Percentiles rank a stretch among this genome's conserved stretches.
phyloP scores from a whole-genome alignment of 768 basidiomycete species.

The Candolleomyces eurysporus region DNA sequence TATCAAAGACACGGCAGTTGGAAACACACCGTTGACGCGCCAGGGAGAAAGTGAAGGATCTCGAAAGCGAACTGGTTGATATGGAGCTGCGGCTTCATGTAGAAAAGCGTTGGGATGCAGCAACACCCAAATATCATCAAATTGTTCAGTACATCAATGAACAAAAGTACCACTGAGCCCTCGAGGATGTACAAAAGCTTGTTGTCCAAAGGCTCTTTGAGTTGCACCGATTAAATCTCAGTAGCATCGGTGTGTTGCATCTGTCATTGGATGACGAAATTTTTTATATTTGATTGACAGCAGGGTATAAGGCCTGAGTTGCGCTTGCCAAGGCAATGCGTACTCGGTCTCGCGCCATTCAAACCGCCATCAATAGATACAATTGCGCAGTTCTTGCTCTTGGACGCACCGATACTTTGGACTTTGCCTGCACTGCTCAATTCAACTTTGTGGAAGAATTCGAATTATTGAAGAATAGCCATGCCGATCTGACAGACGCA shows the following conservation, averaged over 20 bases:
- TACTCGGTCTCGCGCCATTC: constrained; percentile 27
- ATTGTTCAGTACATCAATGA: constrained; percentile 6
- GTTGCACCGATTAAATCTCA: constrained; percentile 35
- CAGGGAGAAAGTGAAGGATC: not conserved
- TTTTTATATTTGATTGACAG: not conserved
- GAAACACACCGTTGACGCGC: constrained; percentile 4
- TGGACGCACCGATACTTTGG: constrained; percentile 15
- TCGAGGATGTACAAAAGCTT: constrained; percentile 32
- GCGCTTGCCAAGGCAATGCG: constrained; percentile 33
- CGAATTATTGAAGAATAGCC: constrained; percentile 26
- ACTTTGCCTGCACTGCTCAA: constrained; percentile 18
- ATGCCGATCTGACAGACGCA: constrained; percentile 23
- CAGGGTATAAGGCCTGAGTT: constrained; percentile 33
- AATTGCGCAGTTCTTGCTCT: constrained; percentile 24
- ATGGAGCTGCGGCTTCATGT: not conserved
- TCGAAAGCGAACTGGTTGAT: not conserved
- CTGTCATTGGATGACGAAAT: not conserved
- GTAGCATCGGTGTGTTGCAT: constrained; percentile 27
- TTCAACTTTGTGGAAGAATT: constrained; percentile 23
- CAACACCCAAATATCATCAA: not conserved
- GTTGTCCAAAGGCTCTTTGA: constrained; percentile 35
- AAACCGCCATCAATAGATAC: constrained; percentile 27
- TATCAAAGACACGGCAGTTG: not conserved
- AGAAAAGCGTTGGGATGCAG: not conserved
- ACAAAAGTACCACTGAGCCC: constrained; percentile 16